These are phyloP conservation scores for Clitopilus passeckerianus DNA, from an alignment of 768 basidiomycete genomes.

Conservation along the genomic window DNA sequence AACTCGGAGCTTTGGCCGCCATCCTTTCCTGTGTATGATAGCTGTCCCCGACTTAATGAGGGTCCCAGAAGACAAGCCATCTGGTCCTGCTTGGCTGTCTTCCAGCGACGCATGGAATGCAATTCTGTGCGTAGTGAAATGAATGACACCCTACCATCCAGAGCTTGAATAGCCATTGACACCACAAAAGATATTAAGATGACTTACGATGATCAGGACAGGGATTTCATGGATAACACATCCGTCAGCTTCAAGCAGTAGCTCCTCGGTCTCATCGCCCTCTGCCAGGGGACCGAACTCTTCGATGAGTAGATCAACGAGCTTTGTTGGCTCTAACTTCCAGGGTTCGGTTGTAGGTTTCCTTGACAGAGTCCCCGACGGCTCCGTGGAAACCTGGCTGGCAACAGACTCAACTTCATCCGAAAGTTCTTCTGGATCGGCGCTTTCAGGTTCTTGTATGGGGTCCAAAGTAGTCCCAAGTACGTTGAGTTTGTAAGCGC, in stretches of 20 bases:
- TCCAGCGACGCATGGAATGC: slow-evolving; percentile 63
- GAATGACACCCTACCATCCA: slow-evolving; percentile 45
- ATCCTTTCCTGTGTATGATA: slow-evolving; percentile 38
- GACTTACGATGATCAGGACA: slow-evolving; percentile 41
- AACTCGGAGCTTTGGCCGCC: slow-evolving; percentile 40
- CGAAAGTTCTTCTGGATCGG: not conserved
- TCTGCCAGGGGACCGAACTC: slow-evolving; percentile 53
- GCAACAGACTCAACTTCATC: not conserved
- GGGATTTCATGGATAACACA: slow-evolving; percentile 35
- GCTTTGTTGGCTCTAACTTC: slow-evolving; percentile 38
- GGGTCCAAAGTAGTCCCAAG: slow-evolving; percentile 24
- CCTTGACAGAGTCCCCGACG: not conserved
- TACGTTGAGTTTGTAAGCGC: slow-evolving; percentile 33
- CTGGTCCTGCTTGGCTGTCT: slow-evolving; percentile 29
- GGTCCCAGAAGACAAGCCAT: slow-evolving; percentile 21
- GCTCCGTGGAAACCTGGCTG: too few relatives aligned
- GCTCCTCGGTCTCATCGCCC: slow-evolving; percentile 39
- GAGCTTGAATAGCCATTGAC: not conserved
- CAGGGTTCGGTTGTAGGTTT: slow-evolving; percentile 12
- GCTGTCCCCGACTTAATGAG: slow-evolving; percentile 48
- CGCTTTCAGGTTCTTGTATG: slow-evolving; percentile 16
- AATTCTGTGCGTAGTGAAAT: slow-evolving; percentile 61
- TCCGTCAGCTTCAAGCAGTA: slow-evolving; percentile 51
- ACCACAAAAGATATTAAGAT: not conserved
- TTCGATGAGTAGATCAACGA: slow-evolving; percentile 43